Evolutionary conservation across 148 eudicot genomes (phyloP).

Genomic region (Heliosperma pusillum): DNA sequence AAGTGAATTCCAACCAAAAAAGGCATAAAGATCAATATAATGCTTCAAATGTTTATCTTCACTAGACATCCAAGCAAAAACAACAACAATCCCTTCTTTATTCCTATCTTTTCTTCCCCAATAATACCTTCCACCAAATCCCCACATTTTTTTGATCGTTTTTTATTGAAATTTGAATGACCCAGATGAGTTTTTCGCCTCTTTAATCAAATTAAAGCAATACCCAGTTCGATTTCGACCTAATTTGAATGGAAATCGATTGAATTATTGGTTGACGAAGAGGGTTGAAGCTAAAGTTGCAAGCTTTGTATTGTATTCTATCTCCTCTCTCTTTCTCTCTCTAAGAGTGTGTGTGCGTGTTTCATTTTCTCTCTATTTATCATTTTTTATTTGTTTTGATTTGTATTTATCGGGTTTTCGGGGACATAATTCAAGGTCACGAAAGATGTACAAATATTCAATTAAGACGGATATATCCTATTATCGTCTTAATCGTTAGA

Average conservation of each 20-base stretch:
- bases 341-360: neutral
- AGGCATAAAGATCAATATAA: slow-evolving; percentile 71
- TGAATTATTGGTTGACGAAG: neutral
- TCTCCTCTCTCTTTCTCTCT: neutral
- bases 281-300: neutral
- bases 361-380: neutral
- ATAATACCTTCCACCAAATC: slow-evolving; percentile 77
- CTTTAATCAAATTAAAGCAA: neutral
- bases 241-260: neutral
- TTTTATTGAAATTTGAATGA: neutral
- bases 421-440: neutral
- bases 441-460: too few relatives aligned
- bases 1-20: slow-evolving; percentile 87
- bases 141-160: slow-evolving; percentile 61
- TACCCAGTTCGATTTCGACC: slow-evolving; percentile 9
- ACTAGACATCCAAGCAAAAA: slow-evolving; percentile 96
- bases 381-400: neutral
- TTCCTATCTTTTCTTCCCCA: slow-evolving; percentile 68
- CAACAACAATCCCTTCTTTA: slow-evolving; percentile 63
- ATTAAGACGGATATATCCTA: too few relatives aligned
- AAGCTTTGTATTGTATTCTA: neutral
- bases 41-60: slow-evolving; percentile 68
- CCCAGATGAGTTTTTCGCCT: slow-evolving; percentile 1
- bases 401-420: neutral
- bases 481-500: too few relatives aligned